phyloP scores from a whole-genome alignment of 1,284 basidiomycete genomes.

The Agaricales sp. region DNA sequence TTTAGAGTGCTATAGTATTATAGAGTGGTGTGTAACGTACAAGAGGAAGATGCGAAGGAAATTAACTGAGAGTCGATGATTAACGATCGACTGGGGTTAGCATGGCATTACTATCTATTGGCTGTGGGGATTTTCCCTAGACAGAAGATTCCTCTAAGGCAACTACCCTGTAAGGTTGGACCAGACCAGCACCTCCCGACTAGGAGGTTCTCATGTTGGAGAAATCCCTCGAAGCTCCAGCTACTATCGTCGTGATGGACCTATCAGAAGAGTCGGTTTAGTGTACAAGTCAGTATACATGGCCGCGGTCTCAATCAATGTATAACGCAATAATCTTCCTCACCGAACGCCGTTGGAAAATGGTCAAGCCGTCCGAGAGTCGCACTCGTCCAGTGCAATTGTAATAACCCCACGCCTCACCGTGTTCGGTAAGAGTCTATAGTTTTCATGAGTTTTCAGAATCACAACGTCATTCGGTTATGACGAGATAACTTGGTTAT shows the following conservation, averaged over 20 bases:
- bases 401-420: constrained; percentile 37
- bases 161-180: not conserved
- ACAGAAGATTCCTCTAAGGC: not conserved
- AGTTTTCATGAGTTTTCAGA: constrained; percentile 1
- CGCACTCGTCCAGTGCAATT: constrained; percentile 29
- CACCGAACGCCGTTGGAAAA: constrained; percentile 32
- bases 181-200: constrained; percentile 30
- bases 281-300: constrained; percentile 3
- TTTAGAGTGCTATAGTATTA: too few relatives aligned
- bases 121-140: too few relatives aligned
- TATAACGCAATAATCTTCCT: constrained; percentile 9
- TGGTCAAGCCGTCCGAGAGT: constrained; percentile 25
- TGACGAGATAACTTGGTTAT: too few relatives aligned
- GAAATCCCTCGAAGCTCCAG: constrained; percentile 33
- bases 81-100: too few relatives aligned
- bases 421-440: constrained; percentile 33
- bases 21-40: too few relatives aligned
- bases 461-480: constrained; percentile 7
- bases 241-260: constrained; percentile 21
- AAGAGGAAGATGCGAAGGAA: too few relatives aligned
- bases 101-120: too few relatives aligned
- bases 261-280: constrained; percentile 15
- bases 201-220: constrained; percentile 27
- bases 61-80: too few relatives aligned
- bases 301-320: constrained; percentile 5